Percentiles rank a stretch among this genome's conserved stretches.
These are phyloP conservation scores for Xylaria sp. DNA, from an alignment of 2,329 filamentous ascomycete genomes.

Conservation along the genomic window DNA sequence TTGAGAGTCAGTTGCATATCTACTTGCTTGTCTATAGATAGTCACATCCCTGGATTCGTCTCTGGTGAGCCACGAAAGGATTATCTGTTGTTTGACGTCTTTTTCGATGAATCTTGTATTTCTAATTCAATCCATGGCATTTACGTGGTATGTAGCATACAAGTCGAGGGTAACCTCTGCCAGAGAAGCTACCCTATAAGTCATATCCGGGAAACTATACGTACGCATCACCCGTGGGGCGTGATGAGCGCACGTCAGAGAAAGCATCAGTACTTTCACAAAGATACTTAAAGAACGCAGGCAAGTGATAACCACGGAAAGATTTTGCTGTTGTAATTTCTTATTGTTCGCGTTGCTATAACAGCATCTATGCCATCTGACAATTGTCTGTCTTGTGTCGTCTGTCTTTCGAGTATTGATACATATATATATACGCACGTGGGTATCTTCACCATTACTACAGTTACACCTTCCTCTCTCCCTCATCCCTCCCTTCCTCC, in stretches of 20 bases:
- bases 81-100: not conserved
- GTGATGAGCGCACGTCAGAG: no score
- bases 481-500: no score
- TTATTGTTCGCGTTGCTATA: not conserved
- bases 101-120: not conserved
- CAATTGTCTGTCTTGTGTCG: not conserved
- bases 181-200: no score
- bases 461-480: no score
- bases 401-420: conserved; percentile 13
- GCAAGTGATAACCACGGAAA: not conserved
- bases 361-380: not conserved
- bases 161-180: no score
- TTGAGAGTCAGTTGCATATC: no score
- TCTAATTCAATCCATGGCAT: no score
- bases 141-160: no score
- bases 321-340: not conserved
- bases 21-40: not conserved
- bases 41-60: not conserved
- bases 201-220: no score
- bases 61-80: not conserved
- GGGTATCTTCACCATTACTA: conserved; percentile 21
- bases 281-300: not conserved
- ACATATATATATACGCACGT: conserved; percentile 5
- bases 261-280: no score
- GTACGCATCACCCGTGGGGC: no score